Conservation (phyloP, 2,329 filamentous ascomycete genomes). For the Trematosphaeria pertusa region DNA sequence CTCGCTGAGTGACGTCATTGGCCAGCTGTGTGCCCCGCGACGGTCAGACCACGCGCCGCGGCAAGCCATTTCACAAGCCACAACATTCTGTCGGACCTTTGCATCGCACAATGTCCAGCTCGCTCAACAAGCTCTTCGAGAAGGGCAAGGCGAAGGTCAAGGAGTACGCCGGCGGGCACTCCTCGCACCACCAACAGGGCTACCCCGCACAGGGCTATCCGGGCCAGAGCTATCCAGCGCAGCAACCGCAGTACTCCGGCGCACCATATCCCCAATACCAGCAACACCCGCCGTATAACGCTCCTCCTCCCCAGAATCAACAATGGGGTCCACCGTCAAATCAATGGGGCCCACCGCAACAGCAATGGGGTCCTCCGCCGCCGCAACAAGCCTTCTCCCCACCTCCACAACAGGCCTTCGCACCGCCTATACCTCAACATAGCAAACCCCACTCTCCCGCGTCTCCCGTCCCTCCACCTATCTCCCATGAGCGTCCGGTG, state of each 20-base stretch:
- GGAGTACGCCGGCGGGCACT: conserved; percentile 32
- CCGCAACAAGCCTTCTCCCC: conserved; percentile 22
- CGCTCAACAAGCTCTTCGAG: conserved; percentile 43
- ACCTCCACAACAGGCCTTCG: conserved; percentile 25
- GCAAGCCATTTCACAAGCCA: too few relatives aligned
- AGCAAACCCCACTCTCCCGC: conserved; percentile 38
- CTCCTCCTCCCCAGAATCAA: conserved; percentile 18
- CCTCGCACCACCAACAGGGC: conserved; percentile 30
- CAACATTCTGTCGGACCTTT: too few relatives aligned
- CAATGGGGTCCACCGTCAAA: conserved; percentile 27
- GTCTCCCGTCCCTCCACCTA: conserved; percentile 23
- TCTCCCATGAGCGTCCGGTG: conserved; percentile 36
- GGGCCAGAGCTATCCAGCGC: conserved; percentile 20
- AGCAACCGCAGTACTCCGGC: conserved; percentile 27
- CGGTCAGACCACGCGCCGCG: background rate
- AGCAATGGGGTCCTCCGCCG: conserved; percentile 31
- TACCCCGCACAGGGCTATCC: conserved; percentile 23
- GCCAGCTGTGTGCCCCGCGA: background rate
- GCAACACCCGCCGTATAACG: conserved; percentile 20
- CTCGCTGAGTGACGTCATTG: background rate
- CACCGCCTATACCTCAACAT: conserved; percentile 40
- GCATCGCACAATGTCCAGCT: conserved; percentile 29
- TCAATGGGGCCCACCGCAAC: conserved; percentile 20
- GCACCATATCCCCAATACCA: conserved; percentile 29
- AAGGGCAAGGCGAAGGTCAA: conserved; percentile 48